Conservation (phyloP, 2,329 filamentous ascomycete genomes). For the Sphaerulina vaccinii region DNA sequence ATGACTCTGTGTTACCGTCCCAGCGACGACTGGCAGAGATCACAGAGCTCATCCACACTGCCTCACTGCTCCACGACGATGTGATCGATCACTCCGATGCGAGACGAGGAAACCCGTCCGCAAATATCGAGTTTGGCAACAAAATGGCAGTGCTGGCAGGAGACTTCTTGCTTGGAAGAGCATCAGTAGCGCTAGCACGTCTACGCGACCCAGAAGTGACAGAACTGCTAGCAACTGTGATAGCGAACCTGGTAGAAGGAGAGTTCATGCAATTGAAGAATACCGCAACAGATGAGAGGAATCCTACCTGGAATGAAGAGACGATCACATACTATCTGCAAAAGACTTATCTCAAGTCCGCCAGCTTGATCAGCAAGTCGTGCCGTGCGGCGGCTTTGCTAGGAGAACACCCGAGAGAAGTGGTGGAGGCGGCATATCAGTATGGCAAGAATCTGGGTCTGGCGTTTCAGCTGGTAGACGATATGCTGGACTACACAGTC, state of each 20-base stretch:
- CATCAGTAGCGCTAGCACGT: conserved; percentile 88
- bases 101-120: conserved; percentile 78
- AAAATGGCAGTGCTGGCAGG: conserved; percentile 98
- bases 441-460: conserved; percentile 93
- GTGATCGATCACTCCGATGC: conserved; percentile 92
- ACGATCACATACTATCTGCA: conserved; percentile 91
- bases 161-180: conserved; percentile 91
- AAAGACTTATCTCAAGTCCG: conserved; percentile 97
- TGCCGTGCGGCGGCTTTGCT: conserved; percentile 87
- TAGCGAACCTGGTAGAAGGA: conserved; percentile 95
- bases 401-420: conserved; percentile 70
- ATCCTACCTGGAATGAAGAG: conserved; percentile 83
- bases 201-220: conserved; percentile 91
- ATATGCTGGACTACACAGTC: conserved; percentile 95
- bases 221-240: conserved; percentile 91
- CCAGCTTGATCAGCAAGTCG: conserved; percentile 92
- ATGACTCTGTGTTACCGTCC: conserved; percentile 78
- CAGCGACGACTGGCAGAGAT: conserved; percentile 93
- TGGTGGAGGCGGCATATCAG: conserved; percentile 85
- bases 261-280: conserved; percentile 99
- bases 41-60: conserved; percentile 94
- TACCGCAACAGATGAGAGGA: conserved; percentile 80
- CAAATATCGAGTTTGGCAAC: conserved; percentile 94
- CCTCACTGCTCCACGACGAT: conserved; percentile 94
- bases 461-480: conserved; percentile 95